These are phyloP conservation scores for Purpureocillium lavendulum DNA, from an alignment of 2,329 filamentous ascomycete species.

Conservation along the genomic window DNA sequence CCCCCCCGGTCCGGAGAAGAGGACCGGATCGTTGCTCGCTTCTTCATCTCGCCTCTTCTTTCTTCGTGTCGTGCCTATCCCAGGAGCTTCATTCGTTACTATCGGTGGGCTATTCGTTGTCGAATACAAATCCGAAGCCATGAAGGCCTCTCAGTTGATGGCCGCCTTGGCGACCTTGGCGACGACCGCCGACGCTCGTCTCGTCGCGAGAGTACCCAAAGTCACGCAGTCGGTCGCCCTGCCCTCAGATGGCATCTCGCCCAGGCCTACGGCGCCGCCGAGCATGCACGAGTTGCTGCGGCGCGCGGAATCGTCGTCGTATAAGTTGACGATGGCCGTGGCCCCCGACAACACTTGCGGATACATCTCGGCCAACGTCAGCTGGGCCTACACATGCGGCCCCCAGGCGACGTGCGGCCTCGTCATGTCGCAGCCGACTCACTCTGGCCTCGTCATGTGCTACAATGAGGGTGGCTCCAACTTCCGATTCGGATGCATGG, in stretches of 20 bases:
- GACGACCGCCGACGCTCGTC: constrained; percentile 21
- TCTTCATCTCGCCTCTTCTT: too few relatives aligned
- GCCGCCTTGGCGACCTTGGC: constrained; percentile 17
- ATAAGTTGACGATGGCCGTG: constrained; percentile 20
- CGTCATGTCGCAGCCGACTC: constrained; percentile 19
- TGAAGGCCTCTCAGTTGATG: constrained; percentile 12
- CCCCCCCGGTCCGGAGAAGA: neutral
- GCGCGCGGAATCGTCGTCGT: constrained; percentile 1
- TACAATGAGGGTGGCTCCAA: constrained; percentile 26
- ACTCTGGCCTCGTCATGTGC: constrained; percentile 32
- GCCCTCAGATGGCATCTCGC: constrained; percentile 24
- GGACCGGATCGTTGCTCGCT: too few relatives aligned
- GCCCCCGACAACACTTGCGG: constrained; percentile 44
- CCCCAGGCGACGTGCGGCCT: constrained; percentile 29
- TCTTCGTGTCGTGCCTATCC: too few relatives aligned
- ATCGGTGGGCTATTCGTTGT: too few relatives aligned
- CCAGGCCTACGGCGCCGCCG: constrained; percentile 33
- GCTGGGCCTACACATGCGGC: constrained; percentile 30
- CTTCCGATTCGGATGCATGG: constrained; percentile 28
- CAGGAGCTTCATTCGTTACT: too few relatives aligned
- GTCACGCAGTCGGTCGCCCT: constrained; percentile 25
- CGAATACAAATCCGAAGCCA: constrained; percentile 5
- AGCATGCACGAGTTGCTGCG: constrained; percentile 21
- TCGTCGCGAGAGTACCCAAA: constrained; percentile 16
- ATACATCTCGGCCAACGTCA: constrained; percentile 32